Evolutionary conservation across 129 eudicot genomes (phyloP), one percentile per base, ranked within the genome.

Genomic region (Helianthus tuberosus): DNA sequence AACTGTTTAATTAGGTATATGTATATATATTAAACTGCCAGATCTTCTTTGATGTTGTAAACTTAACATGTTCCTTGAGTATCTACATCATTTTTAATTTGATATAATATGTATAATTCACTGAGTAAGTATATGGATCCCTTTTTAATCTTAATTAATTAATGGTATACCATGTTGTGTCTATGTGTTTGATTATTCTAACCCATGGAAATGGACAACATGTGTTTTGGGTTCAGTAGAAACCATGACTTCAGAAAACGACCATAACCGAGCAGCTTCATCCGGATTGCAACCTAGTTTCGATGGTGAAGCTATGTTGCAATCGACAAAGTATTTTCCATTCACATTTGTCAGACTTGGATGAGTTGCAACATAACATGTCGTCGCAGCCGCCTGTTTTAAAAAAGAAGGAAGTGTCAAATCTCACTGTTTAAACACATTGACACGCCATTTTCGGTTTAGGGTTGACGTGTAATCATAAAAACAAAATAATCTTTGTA

Each of bases 351-450:
- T 74, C 3, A 90, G 57, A 20, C 79, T 73, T 3, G 92, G 89
- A 83, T 93, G 71, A 63, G 93, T 87, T 29, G 96, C 98, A 54
- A 90, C 96, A 50, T 93, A 93, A 69, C 96, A 93, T 20, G 96
- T 89, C 1, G 98, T 93, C 9, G 98, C 96, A 64, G 98, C 96
- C 13, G 95, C 98, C 98, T 93, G 80, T 39, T 49, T 35, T 3
- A 10, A 2, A 47, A 61, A 12, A 29, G 1, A 32, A 15, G 17
- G 2, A 5, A 12, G n/a, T 17, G 15, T 6, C 7, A 14, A 51
- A 51, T 51, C 7, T n/a, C 20, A n/a, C n/a, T n/a, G 17, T 5
- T 50, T 50, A 14, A 50, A 50, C 61, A 54, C 5, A 6, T 15
- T 15, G 61, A 5, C 20, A 17, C 6, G 16, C 3, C 5, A 16